Evolutionary conservation across 192 early-diverging fungal genomes (phyloP), one percentile per base, ranked within the genome.

Genomic region (Coemansia sp.): DNA sequence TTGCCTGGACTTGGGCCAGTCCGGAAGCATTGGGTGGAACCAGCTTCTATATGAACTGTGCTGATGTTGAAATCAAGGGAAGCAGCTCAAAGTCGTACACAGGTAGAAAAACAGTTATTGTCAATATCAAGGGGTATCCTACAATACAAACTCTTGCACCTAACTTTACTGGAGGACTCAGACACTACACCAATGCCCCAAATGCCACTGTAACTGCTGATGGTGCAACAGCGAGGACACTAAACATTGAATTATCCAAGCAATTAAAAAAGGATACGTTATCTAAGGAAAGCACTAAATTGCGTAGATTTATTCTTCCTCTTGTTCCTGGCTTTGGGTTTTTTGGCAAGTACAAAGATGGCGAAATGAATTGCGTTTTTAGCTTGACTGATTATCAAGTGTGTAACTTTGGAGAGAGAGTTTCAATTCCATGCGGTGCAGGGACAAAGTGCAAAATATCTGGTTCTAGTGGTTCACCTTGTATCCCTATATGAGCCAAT

Each of bases 1-100:
- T 89, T 65, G 74, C 76, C n/a, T 88, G 86, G 88, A 66, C 85
- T 22, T 89, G 88, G 88, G 77, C 84, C 56, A 86, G 86, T 56
- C 87, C 89, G n/a, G n/a, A n/a, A n/a, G n/a, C 26, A 69, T 86
- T 18, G 88, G 87, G 87, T 85, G 86, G 47, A 89, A 89, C 56
- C 80, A 68, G 70, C 43, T 71, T 76, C 41, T 76, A 76, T 45
- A 62, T 62, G 61, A 70, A 66, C 61, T 90, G 89, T 66, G 89
- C 87, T 19, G 88, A 91, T 76, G 80, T 92, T 36, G 83, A 84
- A 51, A 85, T 91, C 71, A 62, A 68, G 6, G 85, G 86, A n/a
- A 68, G 73, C 1, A 16, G 47, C 13, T 48, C 68, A 3, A 51
- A 39, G 6, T 62, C 70, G 42, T 75, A 82, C 58, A 84, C 87